Base-by-base conservation (phyloP, 768 basidiomycete genomes). In the Hemileccinum rubropunctum region DNA sequence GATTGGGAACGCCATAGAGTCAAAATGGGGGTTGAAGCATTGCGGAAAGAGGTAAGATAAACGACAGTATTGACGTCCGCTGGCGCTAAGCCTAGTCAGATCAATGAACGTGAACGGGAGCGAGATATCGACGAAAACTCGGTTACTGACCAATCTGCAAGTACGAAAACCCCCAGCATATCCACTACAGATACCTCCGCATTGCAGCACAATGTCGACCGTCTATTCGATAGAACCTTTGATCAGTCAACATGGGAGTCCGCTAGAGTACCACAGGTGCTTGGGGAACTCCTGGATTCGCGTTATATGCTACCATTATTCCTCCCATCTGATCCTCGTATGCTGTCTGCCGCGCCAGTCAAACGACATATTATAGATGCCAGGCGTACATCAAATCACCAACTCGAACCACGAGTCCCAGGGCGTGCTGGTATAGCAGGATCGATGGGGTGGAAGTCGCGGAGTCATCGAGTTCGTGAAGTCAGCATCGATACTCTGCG, bases 1-100 rank as follows among this genome's bases (percentile, higher is more conserved):
- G 95, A 98, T 64, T 99, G 95, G 95, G 95, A 99, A 68, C 76
- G 91, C 49, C 87, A 91, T 65, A 77, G 93, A 38, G 83, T 95
- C 28, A 89, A 91, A 63, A 73, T 89, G 28, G 90, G 91, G 4
- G 91, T 95, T 9, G 86, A 91, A 60, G 84, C 86, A 9, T 72
- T 93, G 30, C 84, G 88, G 52, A 88, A 85, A 70, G 90, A 93
- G 81, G 88, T 91, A 52, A 48, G 50, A 13, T 56, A 36, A 42
- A 42, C 1, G 17, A 20, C 42, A 15, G 13, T 47, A 18, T 32
- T 35, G n/a, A 18, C 21, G 3, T 35, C 37, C 48, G 26, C 37
- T 52, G 15, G 36, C 35, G 40, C 26, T 58, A 14, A 64, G 11
- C 20, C 32, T 30, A 6, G 17, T 43, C 37, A 90, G 88, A 83